Percentiles rank a stretch among this genome's conserved stretches.
Evolutionary conservation across 139 green algal genomes (phyloP).

Genomic region (Yamagishiella unicocca): DNA sequence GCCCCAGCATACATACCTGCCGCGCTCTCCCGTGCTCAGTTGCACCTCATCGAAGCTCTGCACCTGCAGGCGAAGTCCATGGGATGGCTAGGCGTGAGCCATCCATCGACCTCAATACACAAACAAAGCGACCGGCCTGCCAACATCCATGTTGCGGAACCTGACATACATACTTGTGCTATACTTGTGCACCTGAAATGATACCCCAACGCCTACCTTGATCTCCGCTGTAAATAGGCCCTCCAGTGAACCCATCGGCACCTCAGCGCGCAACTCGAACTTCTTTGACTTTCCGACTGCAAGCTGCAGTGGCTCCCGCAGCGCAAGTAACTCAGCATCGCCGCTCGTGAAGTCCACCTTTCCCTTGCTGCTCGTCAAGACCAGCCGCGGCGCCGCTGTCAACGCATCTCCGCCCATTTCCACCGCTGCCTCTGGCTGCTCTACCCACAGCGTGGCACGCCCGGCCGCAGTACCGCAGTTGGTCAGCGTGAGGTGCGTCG

Average conservation of each 20-base stretch:
- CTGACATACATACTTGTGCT: too few relatives aligned
- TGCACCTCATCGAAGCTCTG: conserved; percentile 2
- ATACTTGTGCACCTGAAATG: too few relatives aligned
- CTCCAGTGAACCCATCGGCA: background rate
- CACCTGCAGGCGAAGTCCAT: background rate
- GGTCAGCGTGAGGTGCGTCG: background rate
- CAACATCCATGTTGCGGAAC: too few relatives aligned
- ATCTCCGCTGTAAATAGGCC: background rate
- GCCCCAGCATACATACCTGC: background rate
- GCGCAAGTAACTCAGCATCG: background rate
- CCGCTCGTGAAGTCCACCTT: background rate
- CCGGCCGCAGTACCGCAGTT: background rate
- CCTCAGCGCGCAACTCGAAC: background rate
- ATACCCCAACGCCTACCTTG: background rate
- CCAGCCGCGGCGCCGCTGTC: background rate
- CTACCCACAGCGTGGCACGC: background rate
- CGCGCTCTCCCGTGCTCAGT: background rate
- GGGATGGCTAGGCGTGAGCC: too few relatives aligned
- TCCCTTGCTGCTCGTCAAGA: background rate
- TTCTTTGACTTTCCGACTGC: background rate
- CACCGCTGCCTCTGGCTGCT: background rate
- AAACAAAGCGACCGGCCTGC: too few relatives aligned
- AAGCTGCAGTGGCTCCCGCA: background rate
- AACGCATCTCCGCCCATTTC: background rate
- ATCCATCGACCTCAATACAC: too few relatives aligned